Evolutionary conservation across 2,329 filamentous ascomycete genomes (phyloP).

Genomic region (Ophiobolus disseminans): DNA sequence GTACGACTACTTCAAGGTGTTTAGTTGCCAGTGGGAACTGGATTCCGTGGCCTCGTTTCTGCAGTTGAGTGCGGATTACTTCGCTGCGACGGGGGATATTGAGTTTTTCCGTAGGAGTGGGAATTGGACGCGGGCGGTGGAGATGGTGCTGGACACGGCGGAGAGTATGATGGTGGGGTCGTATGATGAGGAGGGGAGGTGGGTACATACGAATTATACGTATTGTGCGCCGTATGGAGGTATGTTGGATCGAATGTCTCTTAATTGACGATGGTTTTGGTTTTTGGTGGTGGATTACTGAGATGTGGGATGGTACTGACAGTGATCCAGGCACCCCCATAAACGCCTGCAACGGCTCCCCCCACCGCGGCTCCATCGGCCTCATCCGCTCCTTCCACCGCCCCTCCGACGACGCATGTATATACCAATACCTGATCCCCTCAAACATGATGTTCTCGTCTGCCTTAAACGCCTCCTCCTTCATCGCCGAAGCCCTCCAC

Average conservation of each 20-base stretch:
- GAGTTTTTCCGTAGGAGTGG: conserved; percentile 54
- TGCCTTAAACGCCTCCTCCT: conserved; percentile 62
- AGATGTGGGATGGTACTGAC: background rate
- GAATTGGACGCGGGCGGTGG: conserved; percentile 55
- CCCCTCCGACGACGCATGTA: conserved; percentile 58
- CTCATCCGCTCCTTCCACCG: conserved; percentile 58
- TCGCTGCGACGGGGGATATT: conserved; percentile 53
- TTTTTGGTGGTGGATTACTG: background rate
- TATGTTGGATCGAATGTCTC: no score
- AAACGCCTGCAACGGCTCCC: conserved; percentile 62
- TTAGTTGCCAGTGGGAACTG: conserved; percentile 62
- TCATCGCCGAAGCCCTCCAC: conserved; percentile 60
- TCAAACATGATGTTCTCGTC: conserved; percentile 74
- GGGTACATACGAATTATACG: conserved; percentile 54
- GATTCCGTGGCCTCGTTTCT: conserved; percentile 60
- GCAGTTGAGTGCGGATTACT: conserved; percentile 57
- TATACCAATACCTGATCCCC: conserved; percentile 59
- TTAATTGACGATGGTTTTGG: no score
- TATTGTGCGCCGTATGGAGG: conserved; percentile 53
- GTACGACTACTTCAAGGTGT: conserved; percentile 55
- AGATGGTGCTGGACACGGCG: conserved; percentile 52
- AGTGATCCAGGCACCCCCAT: conserved; percentile 43
- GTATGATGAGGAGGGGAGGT: conserved; percentile 54
- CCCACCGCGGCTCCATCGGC: conserved; percentile 56
- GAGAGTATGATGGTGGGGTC: conserved; percentile 56